Base-by-base conservation (phyloP, 2,329 filamentous ascomycete genomes). In the Talaromyces sp. region DNA sequence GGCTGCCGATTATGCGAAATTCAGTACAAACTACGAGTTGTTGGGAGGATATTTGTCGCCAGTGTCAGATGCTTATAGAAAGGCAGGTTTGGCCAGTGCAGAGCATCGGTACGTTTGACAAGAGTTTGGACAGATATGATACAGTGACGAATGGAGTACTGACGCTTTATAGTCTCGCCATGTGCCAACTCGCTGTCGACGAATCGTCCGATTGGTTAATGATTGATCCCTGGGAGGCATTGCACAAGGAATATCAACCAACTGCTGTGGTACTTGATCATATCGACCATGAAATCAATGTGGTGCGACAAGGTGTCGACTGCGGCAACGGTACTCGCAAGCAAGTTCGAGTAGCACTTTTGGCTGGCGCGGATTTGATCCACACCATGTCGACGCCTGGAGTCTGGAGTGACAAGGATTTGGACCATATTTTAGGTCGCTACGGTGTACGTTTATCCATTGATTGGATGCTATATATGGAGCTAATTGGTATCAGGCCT, bases 261-360 rank as follows among this genome's bases (percentile, higher is more conserved):
- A 98, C 94, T 0, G 94, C 93, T 45, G 86, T 90, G 71, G 93
- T 97, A 47, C 83, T 97, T 58, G 92, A 96, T 74, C 94, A 97
- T 78, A 95, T 97, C 72, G 89, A 96, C 70, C 81, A 94, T 74
- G 92, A 97, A 76, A 91, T 97, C 75, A 97, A 97, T 75, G 85
- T 86, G 27, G 86, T 92, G 53, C 82, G 89, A 34, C 89, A 90
- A 45, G 93, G 93, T 6, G 86, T 95, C 34, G 85, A 91, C 72
- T 86, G 85, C 56, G 83, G 84, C 22, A 85, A 89, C 69, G 92
- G 91, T 66, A 73, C 72, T 51, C 87, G 85, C 73, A 89, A 87
- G 76, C 85, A 82, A 13, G 89, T 90, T 19, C 88, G 88, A 65
- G 91, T 97, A 70, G 88, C 91, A 58, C 85, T 97, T 40, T 85